Percentiles rank a stretch among this genome's conserved stretches.
Conservation (phyloP, 2,329 filamentous ascomycete species). For the Cadophora malorum region DNA sequence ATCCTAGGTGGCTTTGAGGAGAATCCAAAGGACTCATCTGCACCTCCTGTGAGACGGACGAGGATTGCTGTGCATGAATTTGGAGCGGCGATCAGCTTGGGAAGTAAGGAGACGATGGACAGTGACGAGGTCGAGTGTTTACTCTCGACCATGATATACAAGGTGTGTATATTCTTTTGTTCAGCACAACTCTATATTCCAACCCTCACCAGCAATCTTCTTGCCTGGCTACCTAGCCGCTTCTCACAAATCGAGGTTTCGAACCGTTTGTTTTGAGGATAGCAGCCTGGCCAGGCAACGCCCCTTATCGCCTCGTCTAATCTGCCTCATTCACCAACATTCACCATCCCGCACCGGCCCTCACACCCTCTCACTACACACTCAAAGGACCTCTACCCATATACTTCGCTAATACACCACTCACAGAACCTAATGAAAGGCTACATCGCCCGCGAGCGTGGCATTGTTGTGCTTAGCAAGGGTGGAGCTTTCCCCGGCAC, state of each 20-base stretch:
- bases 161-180: slow-evolving; percentile 61
- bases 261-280: slow-evolving; percentile 16
- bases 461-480: slow-evolving; percentile 92
- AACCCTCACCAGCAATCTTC: not conserved
- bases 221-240: not conserved
- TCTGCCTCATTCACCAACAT: slow-evolving; percentile 2
- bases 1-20: slow-evolving; percentile 83
- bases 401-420: slow-evolving; percentile 23
- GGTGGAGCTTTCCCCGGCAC: slow-evolving; percentile 93
- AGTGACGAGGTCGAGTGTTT: slow-evolving; percentile 95
- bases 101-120: slow-evolving; percentile 72
- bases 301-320: slow-evolving; percentile 22
- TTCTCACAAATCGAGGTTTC: not conserved
- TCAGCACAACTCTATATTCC: not conserved
- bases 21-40: slow-evolving; percentile 67
- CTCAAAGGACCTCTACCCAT: not conserved
- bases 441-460: slow-evolving; percentile 91
- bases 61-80: slow-evolving; percentile 86
- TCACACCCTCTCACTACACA: slow-evolving; percentile 9
- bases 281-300: slow-evolving; percentile 26
- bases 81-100: slow-evolving; percentile 79
- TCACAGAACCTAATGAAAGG: slow-evolving; percentile 76
- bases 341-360: slow-evolving; percentile 2
- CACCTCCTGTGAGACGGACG: slow-evolving; percentile 69
- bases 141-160: slow-evolving; percentile 97